Evolutionary conservation across 208 protist species (phyloP), one percentile per base, ranked within the genome.

Genomic region (Trypanosomatidae sp.): DNA sequence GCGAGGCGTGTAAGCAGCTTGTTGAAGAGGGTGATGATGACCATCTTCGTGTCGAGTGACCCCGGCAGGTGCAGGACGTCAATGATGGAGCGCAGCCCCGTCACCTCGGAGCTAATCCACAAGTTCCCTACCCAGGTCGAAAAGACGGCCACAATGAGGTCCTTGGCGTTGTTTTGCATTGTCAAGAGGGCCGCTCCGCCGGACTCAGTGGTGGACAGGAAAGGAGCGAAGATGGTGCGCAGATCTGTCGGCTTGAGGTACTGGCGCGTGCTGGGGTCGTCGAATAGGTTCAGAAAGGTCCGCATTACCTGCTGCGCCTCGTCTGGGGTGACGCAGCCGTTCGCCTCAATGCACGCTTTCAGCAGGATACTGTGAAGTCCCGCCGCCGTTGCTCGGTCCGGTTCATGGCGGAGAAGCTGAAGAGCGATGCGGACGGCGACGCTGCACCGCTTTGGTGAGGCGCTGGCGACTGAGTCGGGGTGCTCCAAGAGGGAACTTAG

Each of bases 11-110:
- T 71, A 33, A 97, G 73, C 30, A 97, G 68, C 60, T 90, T 89
- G 78, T 94, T 94, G 76, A 95, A 95, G 47, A 97, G 67, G 19
- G 85, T 91, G 28, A 97, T 73, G 67, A 97, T 81, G n/a, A 97
- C 81, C 82, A 97, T 91, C 64, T 94, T 94, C 22, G 88, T 84
- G 67, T 97, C 93, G 17, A 93, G 47, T 46, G 93, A 83, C 33
- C 89, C 88, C 33, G 93, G 93, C 52, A 97, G 84, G 64, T 95
- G 85, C 44, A 97, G 77, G 33, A 97, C 58, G 66, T 97, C 89
- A 66, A 93, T 91, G 33, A 97, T 64, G 1, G 93, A 82, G 59
- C 93, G 89, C 59, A 97, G 76, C 7, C 85, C 84, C 30, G 83
- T 93, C 15, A 87, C 86, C 72, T 97, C 90, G 33, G 85, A 89